phyloP scores from a whole-genome alignment of 148 eudicot species.

The Camellia lanceoleosa region DNA sequence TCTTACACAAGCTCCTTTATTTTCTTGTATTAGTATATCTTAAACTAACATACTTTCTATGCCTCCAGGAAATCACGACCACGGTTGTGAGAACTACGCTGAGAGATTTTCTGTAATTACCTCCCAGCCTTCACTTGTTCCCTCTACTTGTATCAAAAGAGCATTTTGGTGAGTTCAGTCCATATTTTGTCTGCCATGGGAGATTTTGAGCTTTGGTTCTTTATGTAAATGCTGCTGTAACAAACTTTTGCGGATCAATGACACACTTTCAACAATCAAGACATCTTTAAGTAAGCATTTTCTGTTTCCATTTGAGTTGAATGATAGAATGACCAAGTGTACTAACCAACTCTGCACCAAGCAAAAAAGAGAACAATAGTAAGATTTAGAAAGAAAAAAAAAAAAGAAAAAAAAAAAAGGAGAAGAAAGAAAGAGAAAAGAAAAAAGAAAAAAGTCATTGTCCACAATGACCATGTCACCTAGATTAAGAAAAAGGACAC shows the following conservation, averaged over 20 bases:
- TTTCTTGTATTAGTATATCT: not conserved
- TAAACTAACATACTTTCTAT: not conserved
- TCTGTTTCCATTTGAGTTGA: not conserved
- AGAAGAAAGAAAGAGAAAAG: not conserved
- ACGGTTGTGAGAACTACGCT: conserved; percentile 28
- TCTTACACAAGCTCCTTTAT: not conserved
- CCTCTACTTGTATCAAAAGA: not conserved
- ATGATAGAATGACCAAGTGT: not conserved
- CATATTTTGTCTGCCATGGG: conserved; percentile 5
- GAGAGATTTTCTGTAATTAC: conserved; percentile 37
- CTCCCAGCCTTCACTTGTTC: not conserved
- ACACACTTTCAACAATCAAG: not conserved
- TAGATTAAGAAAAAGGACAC: not conserved
- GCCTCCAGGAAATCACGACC: conserved; percentile 25
- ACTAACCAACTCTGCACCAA: not conserved
- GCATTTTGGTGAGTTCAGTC: not conserved
- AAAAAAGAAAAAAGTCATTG: not conserved
- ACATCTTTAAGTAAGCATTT: conserved; percentile 1
- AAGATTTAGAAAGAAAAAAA: no score
- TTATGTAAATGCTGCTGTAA: conserved; percentile 3
- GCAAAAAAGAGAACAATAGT: not conserved
- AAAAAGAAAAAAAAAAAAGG: no score
- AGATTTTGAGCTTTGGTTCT: conserved; percentile 9
- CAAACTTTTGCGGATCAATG: conserved; percentile 1
- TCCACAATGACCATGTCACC: not conserved